These are phyloP conservation scores for Ophiostoma novo-ulmi DNA, from an alignment of 2,329 filamentous ascomycete genomes.

Conservation along the genomic window DNA sequence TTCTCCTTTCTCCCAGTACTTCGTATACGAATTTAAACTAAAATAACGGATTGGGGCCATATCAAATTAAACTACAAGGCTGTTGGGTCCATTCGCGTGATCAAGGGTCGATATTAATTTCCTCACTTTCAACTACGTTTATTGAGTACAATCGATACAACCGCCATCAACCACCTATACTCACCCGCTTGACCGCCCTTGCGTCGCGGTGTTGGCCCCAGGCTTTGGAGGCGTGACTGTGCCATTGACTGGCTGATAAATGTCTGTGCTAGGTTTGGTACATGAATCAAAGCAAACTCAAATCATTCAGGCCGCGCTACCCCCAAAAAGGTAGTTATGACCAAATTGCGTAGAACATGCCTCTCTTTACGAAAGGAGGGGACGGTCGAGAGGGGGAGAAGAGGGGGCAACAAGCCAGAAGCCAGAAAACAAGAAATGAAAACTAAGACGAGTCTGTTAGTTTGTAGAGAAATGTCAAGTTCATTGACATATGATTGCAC, in stretches of 20 bases:
- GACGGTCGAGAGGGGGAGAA: neutral
- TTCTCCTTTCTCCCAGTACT: neutral
- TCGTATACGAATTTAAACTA: neutral
- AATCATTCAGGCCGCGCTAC: neutral
- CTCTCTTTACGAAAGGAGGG: neutral
- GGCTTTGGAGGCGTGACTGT: no score
- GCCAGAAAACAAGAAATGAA: neutral
- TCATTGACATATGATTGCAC: constrained; percentile 1
- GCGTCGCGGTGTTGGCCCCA: neutral
- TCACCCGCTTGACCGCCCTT: constrained; percentile 12
- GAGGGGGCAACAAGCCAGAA: neutral
- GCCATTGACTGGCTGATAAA: neutral
- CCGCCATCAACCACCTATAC: neutral
- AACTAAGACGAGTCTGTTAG: neutral
- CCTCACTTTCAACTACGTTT: neutral
- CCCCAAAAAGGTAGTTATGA: neutral
- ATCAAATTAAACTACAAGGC: neutral
- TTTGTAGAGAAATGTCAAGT: neutral
- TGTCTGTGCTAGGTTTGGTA: neutral
- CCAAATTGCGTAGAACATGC: neutral
- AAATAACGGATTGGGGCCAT: neutral
- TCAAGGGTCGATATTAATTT: neutral
- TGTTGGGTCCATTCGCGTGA: neutral
- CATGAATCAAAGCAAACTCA: neutral
- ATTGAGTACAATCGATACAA: neutral